A percentile compares a stretch with the other conserved stretches of the same genome.
Evolutionary conservation across 768 basidiomycete genomes (phyloP).

Genomic region (Russula sp.): DNA sequence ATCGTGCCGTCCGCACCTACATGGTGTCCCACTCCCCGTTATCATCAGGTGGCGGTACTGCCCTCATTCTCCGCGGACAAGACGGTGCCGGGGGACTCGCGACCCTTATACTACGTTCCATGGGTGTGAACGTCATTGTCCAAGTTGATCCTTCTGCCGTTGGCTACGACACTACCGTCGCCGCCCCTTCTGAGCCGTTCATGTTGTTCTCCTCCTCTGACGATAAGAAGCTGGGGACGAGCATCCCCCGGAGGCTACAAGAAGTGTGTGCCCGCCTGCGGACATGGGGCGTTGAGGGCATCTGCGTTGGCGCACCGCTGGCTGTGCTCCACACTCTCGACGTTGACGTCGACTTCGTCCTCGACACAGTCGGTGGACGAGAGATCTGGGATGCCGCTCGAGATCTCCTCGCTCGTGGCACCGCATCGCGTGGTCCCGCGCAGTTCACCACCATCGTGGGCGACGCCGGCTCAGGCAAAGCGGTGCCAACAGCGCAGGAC

Average conservation of each 20-base stretch:
- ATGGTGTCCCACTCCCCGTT: constrained; percentile 18
- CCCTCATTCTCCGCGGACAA: constrained; percentile 67
- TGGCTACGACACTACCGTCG: constrained; percentile 31
- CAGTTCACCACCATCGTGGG: constrained; percentile 82
- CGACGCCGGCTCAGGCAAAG: constrained; percentile 50
- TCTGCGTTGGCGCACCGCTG: constrained; percentile 55
- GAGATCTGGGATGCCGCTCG: constrained; percentile 72
- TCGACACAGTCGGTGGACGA: constrained; percentile 79
- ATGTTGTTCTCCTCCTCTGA: constrained; percentile 26
- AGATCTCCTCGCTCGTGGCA: constrained; percentile 41
- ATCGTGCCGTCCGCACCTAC: constrained; percentile 65
- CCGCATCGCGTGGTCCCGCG: constrained; percentile 25
- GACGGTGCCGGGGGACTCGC: constrained; percentile 71
- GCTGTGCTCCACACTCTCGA: constrained; percentile 50
- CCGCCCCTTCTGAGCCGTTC: constrained; percentile 23
- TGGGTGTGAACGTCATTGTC: constrained; percentile 70
- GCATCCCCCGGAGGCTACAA: constrained; percentile 20
- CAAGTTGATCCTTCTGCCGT: constrained; percentile 45
- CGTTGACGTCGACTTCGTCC: constrained; percentile 65
- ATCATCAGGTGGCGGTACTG: constrained; percentile 25
- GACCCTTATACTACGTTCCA: constrained; percentile 63
- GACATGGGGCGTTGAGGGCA: constrained; percentile 69
- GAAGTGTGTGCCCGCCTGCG: constrained; percentile 42
- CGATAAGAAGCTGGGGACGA: constrained; percentile 23
- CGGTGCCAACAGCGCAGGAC: constrained; percentile 63